Evolutionary conservation across 257 asterid genomes (phyloP).

Genomic region (Cruciata laevipes): DNA sequence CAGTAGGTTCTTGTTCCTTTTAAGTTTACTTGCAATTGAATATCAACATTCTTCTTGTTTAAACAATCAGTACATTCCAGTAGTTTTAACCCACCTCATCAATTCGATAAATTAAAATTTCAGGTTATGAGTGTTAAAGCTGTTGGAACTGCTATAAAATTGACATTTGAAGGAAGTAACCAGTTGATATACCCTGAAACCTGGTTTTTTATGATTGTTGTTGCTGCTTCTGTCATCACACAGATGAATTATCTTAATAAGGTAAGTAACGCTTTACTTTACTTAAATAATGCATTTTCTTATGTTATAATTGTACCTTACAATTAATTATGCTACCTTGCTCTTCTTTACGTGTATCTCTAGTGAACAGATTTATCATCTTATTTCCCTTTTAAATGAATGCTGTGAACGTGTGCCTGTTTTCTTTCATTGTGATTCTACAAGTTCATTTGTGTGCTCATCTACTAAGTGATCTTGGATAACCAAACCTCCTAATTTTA

Average conservation of each 20-base stretch:
- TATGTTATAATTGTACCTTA: not conserved
- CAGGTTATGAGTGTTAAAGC: conserved; percentile 96
- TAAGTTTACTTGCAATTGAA: not conserved
- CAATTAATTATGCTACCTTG: too few relatives aligned
- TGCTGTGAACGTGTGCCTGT: not conserved
- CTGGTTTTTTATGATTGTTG: conserved; percentile 66
- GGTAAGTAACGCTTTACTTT: conserved; percentile 32
- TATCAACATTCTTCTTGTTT: not conserved
- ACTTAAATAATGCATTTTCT: conserved; percentile 17
- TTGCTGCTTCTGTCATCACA: conserved; percentile 67
- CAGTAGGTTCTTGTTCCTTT: not conserved
- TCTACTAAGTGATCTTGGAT: not conserved
- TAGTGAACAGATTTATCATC: not conserved
- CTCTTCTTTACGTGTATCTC: not conserved
- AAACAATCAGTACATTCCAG: not conserved
- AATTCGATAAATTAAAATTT: conserved; percentile 14
- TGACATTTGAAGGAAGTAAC: conserved; percentile 81
- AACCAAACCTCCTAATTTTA: not conserved
- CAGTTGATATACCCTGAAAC: conserved; percentile 72
- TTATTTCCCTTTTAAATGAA: not conserved
- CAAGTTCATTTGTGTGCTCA: not conserved
- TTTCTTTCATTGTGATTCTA: too few relatives aligned
- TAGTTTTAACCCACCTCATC: not conserved
- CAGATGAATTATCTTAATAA: conserved; percentile 93
- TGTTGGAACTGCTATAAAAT: conserved; percentile 70